Percentiles rank a stretch among this genome's conserved stretches.
Conservation (phyloP, 495 filamentous ascomycete genomes). For the Aspergillus diversus region DNA sequence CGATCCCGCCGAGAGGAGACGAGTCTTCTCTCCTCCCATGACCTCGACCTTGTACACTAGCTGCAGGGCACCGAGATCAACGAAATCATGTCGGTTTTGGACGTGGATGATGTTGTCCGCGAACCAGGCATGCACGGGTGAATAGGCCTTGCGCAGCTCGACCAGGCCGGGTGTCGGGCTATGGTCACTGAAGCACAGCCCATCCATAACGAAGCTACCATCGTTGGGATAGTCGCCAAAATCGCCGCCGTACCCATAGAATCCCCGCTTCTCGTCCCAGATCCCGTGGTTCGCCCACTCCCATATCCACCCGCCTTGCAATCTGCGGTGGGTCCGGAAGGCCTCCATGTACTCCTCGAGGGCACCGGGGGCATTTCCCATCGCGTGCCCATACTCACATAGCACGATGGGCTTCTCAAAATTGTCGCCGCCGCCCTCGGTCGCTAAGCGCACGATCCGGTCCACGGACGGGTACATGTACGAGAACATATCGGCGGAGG, state of each 20-base stretch:
- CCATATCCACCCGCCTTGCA: constrained; percentile 75
- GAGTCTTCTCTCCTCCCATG: constrained; percentile 22
- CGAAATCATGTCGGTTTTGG: constrained; percentile 58
- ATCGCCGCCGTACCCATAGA: constrained; percentile 70
- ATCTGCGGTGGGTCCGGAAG: constrained; percentile 57
- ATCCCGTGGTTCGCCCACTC: constrained; percentile 77
- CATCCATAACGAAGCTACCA: constrained; percentile 68
- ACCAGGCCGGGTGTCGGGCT: constrained; percentile 59
- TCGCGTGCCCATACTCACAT: constrained; percentile 71
- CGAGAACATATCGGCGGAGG: constrained; percentile 65
- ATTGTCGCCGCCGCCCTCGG: constrained; percentile 39
- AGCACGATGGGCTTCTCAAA: constrained; percentile 62
- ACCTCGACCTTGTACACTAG: constrained; percentile 30
- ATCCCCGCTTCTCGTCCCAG: constrained; percentile 48
- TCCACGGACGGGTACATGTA: constrained; percentile 67
- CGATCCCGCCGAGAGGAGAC: constrained; percentile 23
- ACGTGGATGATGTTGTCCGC: constrained; percentile 30
- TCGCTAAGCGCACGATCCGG: constrained; percentile 46
- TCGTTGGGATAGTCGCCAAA: constrained; percentile 70
- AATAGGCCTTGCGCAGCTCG: constrained; percentile 64
- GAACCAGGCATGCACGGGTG: constrained; percentile 45
- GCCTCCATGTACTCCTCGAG: constrained; percentile 66
- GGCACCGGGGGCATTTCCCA: constrained; percentile 73
- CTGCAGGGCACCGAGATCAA: constrained; percentile 50
- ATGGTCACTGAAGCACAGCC: constrained; percentile 61